phyloP scores from a whole-genome alignment of 2,329 filamentous ascomycete genomes.

The Microcyclospora pomicola region DNA sequence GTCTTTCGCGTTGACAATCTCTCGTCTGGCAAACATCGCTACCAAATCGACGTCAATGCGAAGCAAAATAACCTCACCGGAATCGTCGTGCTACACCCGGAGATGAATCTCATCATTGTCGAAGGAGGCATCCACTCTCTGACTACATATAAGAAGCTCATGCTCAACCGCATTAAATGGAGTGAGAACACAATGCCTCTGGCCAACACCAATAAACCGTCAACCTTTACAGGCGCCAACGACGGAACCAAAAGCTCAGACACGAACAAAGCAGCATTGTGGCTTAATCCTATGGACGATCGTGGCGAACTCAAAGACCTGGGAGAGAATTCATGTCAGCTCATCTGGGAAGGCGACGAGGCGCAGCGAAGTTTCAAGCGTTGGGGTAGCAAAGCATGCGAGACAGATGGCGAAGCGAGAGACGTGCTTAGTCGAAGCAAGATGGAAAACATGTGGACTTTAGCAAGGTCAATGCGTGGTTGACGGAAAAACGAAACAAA shows the following conservation, averaged over 20 bases:
- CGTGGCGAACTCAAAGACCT: constrained; percentile 68
- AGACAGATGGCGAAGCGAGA: constrained; percentile 78
- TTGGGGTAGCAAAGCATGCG: constrained; percentile 82
- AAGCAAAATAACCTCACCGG: constrained; percentile 80
- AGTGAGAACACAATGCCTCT: constrained; percentile 68
- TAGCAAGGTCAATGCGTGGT: constrained; percentile 51
- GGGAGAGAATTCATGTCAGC: constrained; percentile 62
- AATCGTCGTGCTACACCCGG: constrained; percentile 81
- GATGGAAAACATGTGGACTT: constrained; percentile 90
- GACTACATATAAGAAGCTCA: constrained; percentile 76
- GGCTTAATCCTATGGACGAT: constrained; percentile 69
- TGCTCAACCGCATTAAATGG: constrained; percentile 92
- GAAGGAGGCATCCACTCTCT: constrained; percentile 80
- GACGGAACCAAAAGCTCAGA: constrained; percentile 30
- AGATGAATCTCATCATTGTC: constrained; percentile 76
- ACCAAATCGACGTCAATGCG: constrained; percentile 83
- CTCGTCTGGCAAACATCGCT: constrained; percentile 82
- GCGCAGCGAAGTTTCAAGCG: constrained; percentile 70
- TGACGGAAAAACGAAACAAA: too few species aligned
- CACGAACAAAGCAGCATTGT: constrained; percentile 48
- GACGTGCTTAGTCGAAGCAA: constrained; percentile 67
- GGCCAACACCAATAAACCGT: constrained; percentile 21
- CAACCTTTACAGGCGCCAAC: constrained; percentile 17
- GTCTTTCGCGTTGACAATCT: constrained; percentile 84
- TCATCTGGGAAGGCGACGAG: constrained; percentile 86